Conservation (phyloP, 345 rosid species). For the Rubroshorea leprosula region DNA sequence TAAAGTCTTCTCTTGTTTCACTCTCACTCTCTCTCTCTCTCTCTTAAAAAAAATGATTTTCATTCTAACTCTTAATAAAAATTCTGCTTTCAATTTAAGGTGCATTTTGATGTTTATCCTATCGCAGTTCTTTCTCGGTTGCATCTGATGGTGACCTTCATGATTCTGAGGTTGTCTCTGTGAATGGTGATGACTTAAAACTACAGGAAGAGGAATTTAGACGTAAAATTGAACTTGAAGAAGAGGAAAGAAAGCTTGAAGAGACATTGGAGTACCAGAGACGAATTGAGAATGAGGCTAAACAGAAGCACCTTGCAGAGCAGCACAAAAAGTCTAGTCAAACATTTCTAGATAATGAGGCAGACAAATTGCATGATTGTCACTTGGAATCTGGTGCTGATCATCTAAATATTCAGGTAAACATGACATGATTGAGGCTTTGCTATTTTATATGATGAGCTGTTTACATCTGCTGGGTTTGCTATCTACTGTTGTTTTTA, state of each 20-base stretch:
- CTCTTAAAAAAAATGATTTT: too few relatives aligned
- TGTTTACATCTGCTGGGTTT: background rate
- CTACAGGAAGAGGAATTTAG: constrained; percentile 69
- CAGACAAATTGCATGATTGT: constrained; percentile 27
- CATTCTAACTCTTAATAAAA: background rate
- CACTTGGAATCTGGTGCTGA: constrained; percentile 26
- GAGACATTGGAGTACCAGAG: constrained; percentile 85
- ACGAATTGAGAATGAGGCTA: constrained; percentile 84
- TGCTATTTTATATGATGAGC: constrained; percentile 13
- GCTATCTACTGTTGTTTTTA: background rate
- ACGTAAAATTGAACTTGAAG: constrained; percentile 75
- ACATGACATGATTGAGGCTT: constrained; percentile 11
- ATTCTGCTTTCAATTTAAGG: constrained; percentile 7
- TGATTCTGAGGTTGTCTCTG: constrained; percentile 40
- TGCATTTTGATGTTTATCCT: constrained; percentile 22
- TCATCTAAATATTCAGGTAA: constrained; percentile 31
- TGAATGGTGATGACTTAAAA: constrained; percentile 42
- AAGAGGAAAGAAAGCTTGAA: constrained; percentile 85
- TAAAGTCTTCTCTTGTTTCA: constrained; percentile 25
- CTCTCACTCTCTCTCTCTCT: constrained; percentile 5
- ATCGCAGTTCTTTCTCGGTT: constrained; percentile 53
- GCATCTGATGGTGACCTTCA: constrained; percentile 45
- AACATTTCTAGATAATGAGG: constrained; percentile 28
- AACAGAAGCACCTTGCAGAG: constrained; percentile 78
- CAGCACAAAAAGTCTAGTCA: constrained; percentile 53